Evolutionary conservation across 768 basidiomycete species (phyloP), one percentile per base, ranked within the genome.

Genomic region (Amanita exitialis): DNA sequence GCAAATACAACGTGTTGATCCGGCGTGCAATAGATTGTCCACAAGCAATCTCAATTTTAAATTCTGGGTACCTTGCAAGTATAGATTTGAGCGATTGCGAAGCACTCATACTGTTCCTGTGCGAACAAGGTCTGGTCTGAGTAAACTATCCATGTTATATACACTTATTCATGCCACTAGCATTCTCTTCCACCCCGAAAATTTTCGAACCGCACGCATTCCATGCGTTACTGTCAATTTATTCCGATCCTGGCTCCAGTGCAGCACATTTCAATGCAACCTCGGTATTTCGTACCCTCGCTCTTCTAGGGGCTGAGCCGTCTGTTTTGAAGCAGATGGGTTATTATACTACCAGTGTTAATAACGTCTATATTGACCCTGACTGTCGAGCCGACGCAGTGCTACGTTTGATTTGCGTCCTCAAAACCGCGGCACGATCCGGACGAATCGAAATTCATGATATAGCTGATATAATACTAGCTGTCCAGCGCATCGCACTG

Each of bases 401-500:
- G 18, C 25, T 51, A 12, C 50, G 42, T 6, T 16, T 51, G 42
- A 25, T 51, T 20, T 34, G 42, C 20, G 27, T 47, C 48, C 18
- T 61, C 25, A 30, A 49, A 6, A 18, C 35, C 45, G 32, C 35
- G 56, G 13, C 6, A 27, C 74, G 70, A 46, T 68, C 68, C 43
- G 58, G 65, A 44, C 63, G 61, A 46, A 59, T 77, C 13, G 54
- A 58, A 15, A 39, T 49, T 6, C 59, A 66, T 4, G 79, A 83
- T 18, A 57, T 75, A 1, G 69, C 76, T 10, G 71, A 78, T 51
- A 59, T 82, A 18, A 56, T 82, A 6, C 55, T 79, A 44, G 63
- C 69, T 2, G 56, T 89, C 37, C 53, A 82, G 3, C 64, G 82
- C 2, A 60, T 88, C 23, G 80, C 70, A 2, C 71, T 84, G 54